Evolutionary conservation across 495 filamentous ascomycete species (phyloP).

Genomic region (Penicillium ucsense): DNA sequence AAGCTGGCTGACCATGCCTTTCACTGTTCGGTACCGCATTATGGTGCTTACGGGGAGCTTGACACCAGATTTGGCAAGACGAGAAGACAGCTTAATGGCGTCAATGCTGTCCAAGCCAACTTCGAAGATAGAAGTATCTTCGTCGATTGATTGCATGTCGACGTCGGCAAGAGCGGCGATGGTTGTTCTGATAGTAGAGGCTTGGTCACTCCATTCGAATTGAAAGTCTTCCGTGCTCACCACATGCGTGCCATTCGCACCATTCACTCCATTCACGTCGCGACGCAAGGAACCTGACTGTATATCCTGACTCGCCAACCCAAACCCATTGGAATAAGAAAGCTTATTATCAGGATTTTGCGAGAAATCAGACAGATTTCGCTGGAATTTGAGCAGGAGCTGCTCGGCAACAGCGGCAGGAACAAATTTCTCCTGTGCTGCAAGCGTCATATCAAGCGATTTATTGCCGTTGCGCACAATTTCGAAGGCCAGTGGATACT

Average conservation of each 20-base stretch:
- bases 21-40: slow-evolving; percentile 58
- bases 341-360: slow-evolving; percentile 10
- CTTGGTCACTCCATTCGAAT: slow-evolving; percentile 46
- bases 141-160: slow-evolving; percentile 37
- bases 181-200: slow-evolving; percentile 42
- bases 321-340: slow-evolving; percentile 6
- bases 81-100: slow-evolving; percentile 65
- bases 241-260: no score
- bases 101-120: slow-evolving; percentile 85
- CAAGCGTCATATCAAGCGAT: slow-evolving; percentile 42
- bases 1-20: slow-evolving; percentile 33
- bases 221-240: background rate
- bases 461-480: slow-evolving; percentile 40
- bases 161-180: slow-evolving; percentile 52
- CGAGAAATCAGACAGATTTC: slow-evolving; percentile 15
- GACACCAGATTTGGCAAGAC: slow-evolving; percentile 48
- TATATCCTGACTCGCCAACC: background rate
- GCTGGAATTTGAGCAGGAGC: slow-evolving; percentile 18
- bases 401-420: slow-evolving; percentile 9
- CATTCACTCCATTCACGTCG: background rate
- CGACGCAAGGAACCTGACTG: no score
- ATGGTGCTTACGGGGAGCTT: slow-evolving; percentile 54
- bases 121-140: slow-evolving; percentile 60
- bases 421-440: slow-evolving; percentile 26
- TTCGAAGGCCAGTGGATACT: slow-evolving; percentile 71